Evolutionary conservation across 192 early-diverging fungal species (phyloP), one percentile per base, ranked within the genome.

Genomic region (Coemansia sp.): DNA sequence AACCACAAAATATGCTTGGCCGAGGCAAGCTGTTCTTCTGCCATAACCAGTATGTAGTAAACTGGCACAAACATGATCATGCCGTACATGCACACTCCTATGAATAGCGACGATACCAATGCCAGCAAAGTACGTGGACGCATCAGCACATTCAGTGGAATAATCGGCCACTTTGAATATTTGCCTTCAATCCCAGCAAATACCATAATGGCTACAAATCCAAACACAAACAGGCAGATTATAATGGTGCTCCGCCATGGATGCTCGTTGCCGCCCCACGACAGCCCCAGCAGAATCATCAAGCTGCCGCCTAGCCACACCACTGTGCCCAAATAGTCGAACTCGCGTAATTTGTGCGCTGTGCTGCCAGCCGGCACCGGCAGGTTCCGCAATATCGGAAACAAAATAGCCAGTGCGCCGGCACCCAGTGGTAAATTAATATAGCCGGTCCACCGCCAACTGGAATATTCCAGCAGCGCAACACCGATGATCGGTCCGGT

Each of bases 401-500:
- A 20, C 10, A 93, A 58, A 2, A 81, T 72, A 6, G 63, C 63
- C 47, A 85, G 58, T 7, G 76, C 80, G 6, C 69, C 58, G 6
- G 84, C 75, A 12, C 83, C 66, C n/a, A 88, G 23, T 8, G 89
- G 89, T 14, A 92, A 58, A 72, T 91, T 90, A 61, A 91, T 84
- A 66, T 83, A 94, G 43, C 88, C 90, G 58, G 80, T 84, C 83
- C 86, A 90, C 17, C 85, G 69, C 85, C 85, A 87, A 9, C 50
- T 71, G 31, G 67, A 58, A 12, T 60, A 39, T 26, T 87, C 87
- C 8, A 81, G 77, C 37, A 92, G 83, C 8, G 80, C 79, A 14
- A 85, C 83, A 36, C 88, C 87, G 10, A 90, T 41, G 15, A 90
- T 53, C 14, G 90, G 89, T 2, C 88, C 91, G 9, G 86, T 56